phyloP scores from a whole-genome alignment of 73 alveolate genomes.

The Tetrahymena thermophila region DNA sequence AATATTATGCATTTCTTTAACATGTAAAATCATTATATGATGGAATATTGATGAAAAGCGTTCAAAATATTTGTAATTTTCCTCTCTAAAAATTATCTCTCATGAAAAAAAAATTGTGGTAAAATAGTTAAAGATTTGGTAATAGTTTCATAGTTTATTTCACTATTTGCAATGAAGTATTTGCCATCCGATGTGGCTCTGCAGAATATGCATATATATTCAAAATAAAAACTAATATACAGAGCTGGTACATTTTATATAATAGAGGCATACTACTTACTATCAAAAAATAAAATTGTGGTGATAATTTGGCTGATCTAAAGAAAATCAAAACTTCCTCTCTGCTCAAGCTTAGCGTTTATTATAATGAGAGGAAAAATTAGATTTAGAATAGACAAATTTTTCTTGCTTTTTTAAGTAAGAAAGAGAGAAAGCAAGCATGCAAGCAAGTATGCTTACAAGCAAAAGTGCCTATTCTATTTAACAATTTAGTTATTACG shows the following conservation, averaged over 20 bases:
- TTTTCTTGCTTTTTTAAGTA: not conserved
- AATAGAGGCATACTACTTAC: not conserved
- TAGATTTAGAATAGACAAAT: not conserved
- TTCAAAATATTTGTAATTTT: not conserved
- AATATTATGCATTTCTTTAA: not conserved
- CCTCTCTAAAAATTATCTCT: not conserved
- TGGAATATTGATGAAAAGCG: not conserved
- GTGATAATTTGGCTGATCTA: not conserved
- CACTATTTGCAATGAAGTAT: not conserved
- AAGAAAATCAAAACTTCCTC: not conserved
- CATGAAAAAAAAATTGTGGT: not conserved
- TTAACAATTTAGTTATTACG: not conserved
- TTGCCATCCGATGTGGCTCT: not conserved
- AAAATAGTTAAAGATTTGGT: not conserved
- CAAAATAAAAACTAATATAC: not conserved
- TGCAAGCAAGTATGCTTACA: not conserved
- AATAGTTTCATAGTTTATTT: not conserved
- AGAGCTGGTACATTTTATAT: not conserved
- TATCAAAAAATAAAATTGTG: too few relatives aligned
- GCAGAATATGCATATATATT: not conserved
- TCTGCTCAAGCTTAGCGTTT: not conserved
- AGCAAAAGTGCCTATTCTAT: not conserved
- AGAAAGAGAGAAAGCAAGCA: too few relatives aligned
- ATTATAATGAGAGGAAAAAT: not conserved
- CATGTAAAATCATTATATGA: not conserved